phyloP scores from a whole-genome alignment of 2,329 filamentous ascomycete species.

The Penicillium sumatraense region DNA sequence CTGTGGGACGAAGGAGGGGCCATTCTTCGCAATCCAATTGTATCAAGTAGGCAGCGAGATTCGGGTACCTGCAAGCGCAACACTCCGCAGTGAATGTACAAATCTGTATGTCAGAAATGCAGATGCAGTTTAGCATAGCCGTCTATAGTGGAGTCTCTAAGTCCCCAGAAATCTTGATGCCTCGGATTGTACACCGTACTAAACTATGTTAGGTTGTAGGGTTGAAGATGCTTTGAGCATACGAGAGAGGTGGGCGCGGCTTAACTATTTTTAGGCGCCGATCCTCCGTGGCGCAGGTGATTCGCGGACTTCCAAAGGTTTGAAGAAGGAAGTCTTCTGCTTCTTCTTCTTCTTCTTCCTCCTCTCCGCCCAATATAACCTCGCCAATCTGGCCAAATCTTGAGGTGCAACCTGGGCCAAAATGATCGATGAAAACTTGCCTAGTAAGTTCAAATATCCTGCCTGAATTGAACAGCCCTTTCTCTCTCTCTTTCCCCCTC shows the following conservation, averaged over 20 bases:
- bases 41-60: slow-evolving; percentile 12
- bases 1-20: background rate
- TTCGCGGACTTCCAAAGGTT: background rate
- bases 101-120: background rate
- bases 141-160: slow-evolving; percentile 5
- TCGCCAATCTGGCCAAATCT: background rate
- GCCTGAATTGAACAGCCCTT: background rate
- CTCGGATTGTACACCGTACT: too few species aligned
- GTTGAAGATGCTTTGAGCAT: background rate
- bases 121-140: slow-evolving; percentile 14
- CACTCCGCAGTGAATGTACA: background rate
- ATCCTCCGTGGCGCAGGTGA: slow-evolving; percentile 25
- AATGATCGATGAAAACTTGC: slow-evolving; percentile 96
- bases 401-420: slow-evolving; percentile 13
- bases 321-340: too few species aligned
- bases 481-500: background rate
- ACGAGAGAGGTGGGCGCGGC: slow-evolving; percentile 1
- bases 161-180: slow-evolving; percentile 12
- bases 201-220: background rate
- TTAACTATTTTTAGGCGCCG: slow-evolving; percentile 31
- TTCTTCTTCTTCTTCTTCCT: background rate
- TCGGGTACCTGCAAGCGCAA: slow-evolving; percentile 12
- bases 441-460: slow-evolving; percentile 55
- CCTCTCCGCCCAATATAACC: slow-evolving; percentile 10
- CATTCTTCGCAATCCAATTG: background rate